Base-by-base conservation (phyloP, 192 early-diverging fungal species). In the Glomus cerebriforme region DNA sequence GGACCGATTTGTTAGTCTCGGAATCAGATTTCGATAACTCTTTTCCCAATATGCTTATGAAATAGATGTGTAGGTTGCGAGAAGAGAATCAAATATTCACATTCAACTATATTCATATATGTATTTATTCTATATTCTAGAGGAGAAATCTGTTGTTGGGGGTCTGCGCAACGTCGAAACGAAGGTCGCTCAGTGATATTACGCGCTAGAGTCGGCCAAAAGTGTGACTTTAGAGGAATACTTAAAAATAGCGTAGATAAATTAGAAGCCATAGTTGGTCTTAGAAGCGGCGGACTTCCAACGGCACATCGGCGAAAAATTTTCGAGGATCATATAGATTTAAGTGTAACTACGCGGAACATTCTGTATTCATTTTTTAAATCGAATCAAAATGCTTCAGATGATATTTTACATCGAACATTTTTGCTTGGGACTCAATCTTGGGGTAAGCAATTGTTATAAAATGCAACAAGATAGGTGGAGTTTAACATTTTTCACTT, bases 61-160 rank as follows among this genome's bases (percentile, higher is more conserved):
- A 67, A 80, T 75, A 63, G 79, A 75, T 34, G 37, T 73, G 79
- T 80, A 66, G 75, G 62, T 80, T 63, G 15, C 32, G 66, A 62
- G 68, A 62, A 72, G 37, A 70, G 37, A 49, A 45, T 22, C 6
- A 19, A 8, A 64, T 67, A 32, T 19, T n/a, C 39, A 15, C n/a
- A 45, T 70, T 26, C 7, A n/a, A 45, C 7, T 45, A n/a, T 45
- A 70, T 45, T 67, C 31, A 15, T 27, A 29, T 26, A 31, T 24
- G 63, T 47, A 19, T 26, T 31, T 66, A 26, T 37, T 26, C 47
- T 35, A 66, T 75, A 66, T 29, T 66, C 66, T 80, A 80, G 73
- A n/a, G 73, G 79, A 7, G 64, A 80, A 49, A 80, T 80, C 12
- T 80, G 79, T 58, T 80, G 49, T 39, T 80, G 79, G 79, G 79